Base-by-base conservation (phyloP, 2,329 filamentous ascomycete genomes). In the Sphaerulina musiva region DNA sequence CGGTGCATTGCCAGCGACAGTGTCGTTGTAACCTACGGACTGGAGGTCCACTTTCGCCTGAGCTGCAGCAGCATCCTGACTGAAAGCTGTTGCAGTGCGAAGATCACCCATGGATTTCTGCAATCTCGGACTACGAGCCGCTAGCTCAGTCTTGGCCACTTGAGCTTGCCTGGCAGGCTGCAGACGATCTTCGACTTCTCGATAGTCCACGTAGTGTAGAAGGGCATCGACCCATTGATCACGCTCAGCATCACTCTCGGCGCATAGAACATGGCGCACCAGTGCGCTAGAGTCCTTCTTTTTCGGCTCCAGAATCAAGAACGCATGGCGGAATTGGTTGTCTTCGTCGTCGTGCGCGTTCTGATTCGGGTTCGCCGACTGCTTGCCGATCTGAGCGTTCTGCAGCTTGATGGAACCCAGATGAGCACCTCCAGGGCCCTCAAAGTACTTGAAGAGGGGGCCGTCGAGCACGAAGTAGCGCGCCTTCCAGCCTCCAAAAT, bases 401-500 rank as follows among this genome's bases (percentile, higher is more conserved):
- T 85, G 82, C 34, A 98, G 79, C 73, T 95, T 96, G 73, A 98
- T 97, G 1, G 89, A 92, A 2, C 93, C 93, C 39, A 97, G 75
- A 68, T 96, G 89, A 12, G 89, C 84, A 43, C 93, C 93, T 46
- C 92, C 91, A 2, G 89, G 90, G 1, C 86, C 83, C 71, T 98
- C 93, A 65, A 88, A 97, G 69, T 98, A 98, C 64, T 87, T 90
- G 64, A 98, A 74, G 54, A 85, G 78, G 4, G 85, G 80, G 8
- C 83, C 84, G 62, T 87, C 81, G 3, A 88, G 74, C 11, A 85
- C 78, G 65, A 87, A 87, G 65, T 82, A 87, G 54, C 84, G 76
- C 9, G 90, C 91, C 72, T 98, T 98, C 93, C 93, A 98, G 46
- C 93, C 93, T 48, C 93, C 93, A 73, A 98, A 98, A 66, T 97